Base-by-base conservation (phyloP, 108 stramenopile species). In the Skeletonema costatum region DNA sequence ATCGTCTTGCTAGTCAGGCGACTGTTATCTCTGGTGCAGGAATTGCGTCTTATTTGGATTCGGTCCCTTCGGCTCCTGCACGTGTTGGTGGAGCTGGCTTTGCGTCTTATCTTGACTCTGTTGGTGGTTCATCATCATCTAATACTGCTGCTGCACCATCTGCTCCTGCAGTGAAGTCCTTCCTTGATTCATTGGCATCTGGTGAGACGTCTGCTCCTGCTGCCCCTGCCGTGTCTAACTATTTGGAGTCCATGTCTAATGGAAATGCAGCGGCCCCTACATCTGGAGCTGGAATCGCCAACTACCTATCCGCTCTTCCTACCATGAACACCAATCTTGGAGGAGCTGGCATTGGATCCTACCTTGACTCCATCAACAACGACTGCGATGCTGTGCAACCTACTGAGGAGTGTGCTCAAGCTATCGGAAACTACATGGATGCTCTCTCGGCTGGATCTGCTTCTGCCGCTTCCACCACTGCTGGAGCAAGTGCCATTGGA, bases 401-500 rank as follows among this genome's bases (percentile, higher is more conserved):
- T 35, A 75, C 80, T 2, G 46, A 69, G 35, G 35, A 71, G 58
- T 81, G 80, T 33, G 80, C 80, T 11, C 62, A 76, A 13, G 80
- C 75, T 2, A 81, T 81, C 10, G 44, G 59, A 12, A 65, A 76
- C 19, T 75, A 75, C 42, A 58, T 76, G 64, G 51, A 39, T n/a
- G 80, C 80, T 65, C 44, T 81, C 31, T 70, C 68, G 1, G 25
- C 39, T 31, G 74, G 75, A 35, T 39, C 29, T 25, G 75, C 74
- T 11, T 61, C 60, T 32, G 64, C 72, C 25, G 42, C 32, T 38
- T 62, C 71, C 1, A 60, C 66, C 6, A 67, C 32, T 4, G 68
- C 17, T 17, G 74, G 65, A 9, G 75, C 76, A 6, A 21, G 64
- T 17, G 36, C 39, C 12, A 81, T 81, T 64, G 80, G 80, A 7